These are phyloP conservation scores for Fraxinus angustifolia DNA, from an alignment of 305 asterid genomes.

Conservation along the genomic window DNA sequence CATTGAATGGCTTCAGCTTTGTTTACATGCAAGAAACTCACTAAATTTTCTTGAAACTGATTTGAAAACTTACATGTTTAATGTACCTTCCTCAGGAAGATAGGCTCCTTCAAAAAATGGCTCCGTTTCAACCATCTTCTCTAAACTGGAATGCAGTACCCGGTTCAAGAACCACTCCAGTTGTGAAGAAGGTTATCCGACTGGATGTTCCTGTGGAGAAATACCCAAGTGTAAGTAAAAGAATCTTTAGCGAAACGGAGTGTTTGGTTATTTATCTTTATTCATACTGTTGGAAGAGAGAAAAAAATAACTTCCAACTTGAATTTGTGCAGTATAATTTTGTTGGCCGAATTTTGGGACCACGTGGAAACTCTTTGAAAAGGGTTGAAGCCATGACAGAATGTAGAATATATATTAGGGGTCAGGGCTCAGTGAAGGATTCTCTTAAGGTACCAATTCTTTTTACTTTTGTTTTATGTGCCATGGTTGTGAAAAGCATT, in stretches of 20 bases:
- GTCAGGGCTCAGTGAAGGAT: slow-evolving; percentile 82
- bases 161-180: slow-evolving; percentile 50
- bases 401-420: slow-evolving; percentile 71
- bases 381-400: slow-evolving; percentile 73
- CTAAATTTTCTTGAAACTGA: background rate
- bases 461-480: slow-evolving; percentile 22
- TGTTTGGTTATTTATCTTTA: slow-evolving; percentile 2
- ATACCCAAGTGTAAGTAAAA: slow-evolving; percentile 58
- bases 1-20: background rate
- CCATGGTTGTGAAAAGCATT: background rate
- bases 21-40: background rate
- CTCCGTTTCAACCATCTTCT: slow-evolving; percentile 51
- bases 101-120: slow-evolving; percentile 53
- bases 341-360: slow-evolving; percentile 82
- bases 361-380: slow-evolving; percentile 84
- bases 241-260: background rate
- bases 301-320: slow-evolving; percentile 20
- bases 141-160: slow-evolving; percentile 53
- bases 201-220: slow-evolving; percentile 76
- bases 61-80: background rate
- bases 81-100: slow-evolving; percentile 46
- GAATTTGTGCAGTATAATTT: slow-evolving; percentile 60
- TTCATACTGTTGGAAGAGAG: background rate
- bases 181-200: slow-evolving; percentile 67
- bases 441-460: slow-evolving; percentile 46